phyloP scores from a whole-genome alignment of 208 protist genomes.

The Spongospora subterranea region DNA sequence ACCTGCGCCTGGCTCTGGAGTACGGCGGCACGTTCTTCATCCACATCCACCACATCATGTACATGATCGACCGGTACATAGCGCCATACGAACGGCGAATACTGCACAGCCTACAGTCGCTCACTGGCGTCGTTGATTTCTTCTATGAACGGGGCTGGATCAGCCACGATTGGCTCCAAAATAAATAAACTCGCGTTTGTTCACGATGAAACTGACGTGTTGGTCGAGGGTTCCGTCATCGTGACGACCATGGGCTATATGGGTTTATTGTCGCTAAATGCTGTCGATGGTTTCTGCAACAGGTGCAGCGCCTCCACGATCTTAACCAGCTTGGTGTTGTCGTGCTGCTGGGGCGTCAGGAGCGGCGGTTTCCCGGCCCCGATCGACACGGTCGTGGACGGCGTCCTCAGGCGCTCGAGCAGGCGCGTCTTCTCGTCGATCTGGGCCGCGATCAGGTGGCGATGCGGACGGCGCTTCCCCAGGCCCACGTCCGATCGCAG shows the following conservation, averaged over 20 bases:
- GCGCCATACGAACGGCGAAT: neutral
- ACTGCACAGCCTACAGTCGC: neutral
- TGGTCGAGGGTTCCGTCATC: too few species aligned
- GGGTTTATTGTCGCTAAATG: too few species aligned
- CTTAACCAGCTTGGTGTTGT: neutral
- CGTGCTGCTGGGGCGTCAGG: neutral
- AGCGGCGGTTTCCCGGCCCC: neutral
- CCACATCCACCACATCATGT: slow-evolving; percentile 43
- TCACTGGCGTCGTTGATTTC: neutral
- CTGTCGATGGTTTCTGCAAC: too few species aligned
- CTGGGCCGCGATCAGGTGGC: neutral
- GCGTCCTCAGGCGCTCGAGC: neutral
- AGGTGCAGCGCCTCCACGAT: neutral
- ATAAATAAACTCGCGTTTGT: too few species aligned
- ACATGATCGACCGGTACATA: neutral
- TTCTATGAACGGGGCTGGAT: neutral
- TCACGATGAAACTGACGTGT: too few species aligned
- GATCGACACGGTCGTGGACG: neutral
- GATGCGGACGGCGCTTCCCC: neutral
- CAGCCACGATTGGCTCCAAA: neutral
- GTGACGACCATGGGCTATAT: too few species aligned
- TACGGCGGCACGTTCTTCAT: slow-evolving; percentile 21
- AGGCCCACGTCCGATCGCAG: neutral
- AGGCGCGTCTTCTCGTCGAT: neutral
- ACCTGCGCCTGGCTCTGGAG: neutral